phyloP scores from a whole-genome alignment of 768 basidiomycete species.

The Calocybe indica region DNA sequence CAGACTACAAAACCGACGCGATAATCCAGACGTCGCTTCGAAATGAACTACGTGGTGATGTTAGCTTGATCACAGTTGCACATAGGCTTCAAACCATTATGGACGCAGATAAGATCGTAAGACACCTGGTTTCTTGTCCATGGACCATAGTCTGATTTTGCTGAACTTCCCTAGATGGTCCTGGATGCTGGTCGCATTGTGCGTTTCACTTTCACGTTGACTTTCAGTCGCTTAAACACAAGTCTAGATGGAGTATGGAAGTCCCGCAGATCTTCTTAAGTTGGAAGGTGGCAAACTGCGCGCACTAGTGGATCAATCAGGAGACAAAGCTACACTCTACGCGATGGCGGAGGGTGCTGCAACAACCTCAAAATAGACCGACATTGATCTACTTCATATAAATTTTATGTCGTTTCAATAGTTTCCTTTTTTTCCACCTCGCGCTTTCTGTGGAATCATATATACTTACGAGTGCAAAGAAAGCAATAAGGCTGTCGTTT shows the following conservation, averaged over 20 bases:
- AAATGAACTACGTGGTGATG: constrained; percentile 51
- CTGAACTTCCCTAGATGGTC: constrained; percentile 30
- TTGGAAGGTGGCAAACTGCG: constrained; percentile 45
- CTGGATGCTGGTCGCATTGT: constrained; percentile 52
- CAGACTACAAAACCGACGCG: constrained; percentile 58
- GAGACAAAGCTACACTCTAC: constrained; percentile 43
- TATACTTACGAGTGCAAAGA: not conserved
- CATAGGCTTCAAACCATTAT: constrained; percentile 68
- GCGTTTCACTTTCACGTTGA: constrained; percentile 17
- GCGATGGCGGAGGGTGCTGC: constrained; percentile 26
- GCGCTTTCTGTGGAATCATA: not conserved
- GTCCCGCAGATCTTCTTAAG: constrained; percentile 43
- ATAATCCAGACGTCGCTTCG: constrained; percentile 69
- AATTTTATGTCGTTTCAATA: no score
- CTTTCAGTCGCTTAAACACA: not conserved
- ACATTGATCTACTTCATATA: no score
- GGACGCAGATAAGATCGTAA: constrained; percentile 53
- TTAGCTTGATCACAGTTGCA: constrained; percentile 63
- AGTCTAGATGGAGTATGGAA: constrained; percentile 45
- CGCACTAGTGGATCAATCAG: constrained; percentile 53
- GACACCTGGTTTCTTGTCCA: constrained; percentile 9
- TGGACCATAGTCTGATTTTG: not conserved
- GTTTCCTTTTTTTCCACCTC: no score
- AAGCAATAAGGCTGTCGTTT: not conserved
- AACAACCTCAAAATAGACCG: no score